A percentile compares a stretch with the other conserved stretches of the same genome.
phyloP scores from a whole-genome alignment of 1,284 basidiomycete species.

The Cryptococcus sp. region DNA sequence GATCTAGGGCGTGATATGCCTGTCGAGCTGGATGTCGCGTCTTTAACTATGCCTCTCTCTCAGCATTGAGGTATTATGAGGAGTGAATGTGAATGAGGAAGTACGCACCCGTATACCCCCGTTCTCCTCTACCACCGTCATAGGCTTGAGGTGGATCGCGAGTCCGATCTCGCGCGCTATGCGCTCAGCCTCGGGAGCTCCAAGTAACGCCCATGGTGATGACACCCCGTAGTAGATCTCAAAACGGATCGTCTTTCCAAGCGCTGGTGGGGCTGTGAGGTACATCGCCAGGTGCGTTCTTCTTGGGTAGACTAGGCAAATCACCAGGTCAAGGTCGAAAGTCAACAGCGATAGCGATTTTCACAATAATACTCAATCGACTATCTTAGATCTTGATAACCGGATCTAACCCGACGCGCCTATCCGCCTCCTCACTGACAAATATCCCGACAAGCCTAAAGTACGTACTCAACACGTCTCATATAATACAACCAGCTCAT shows the following conservation, averaged over 20 bases:
- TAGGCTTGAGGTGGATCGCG: constrained; percentile 30
- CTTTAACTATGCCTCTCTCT: constrained; percentile 14
- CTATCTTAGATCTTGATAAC: too few species aligned
- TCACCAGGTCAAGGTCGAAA: too few species aligned
- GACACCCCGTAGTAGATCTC: constrained; percentile 35
- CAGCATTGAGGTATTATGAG: neutral
- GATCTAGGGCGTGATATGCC: constrained; percentile 36
- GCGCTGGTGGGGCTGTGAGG: constrained; percentile 11
- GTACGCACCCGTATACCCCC: constrained; percentile 27
- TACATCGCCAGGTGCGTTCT: neutral
- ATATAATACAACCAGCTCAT: neutral
- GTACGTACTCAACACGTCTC: too few species aligned
- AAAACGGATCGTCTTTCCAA: constrained; percentile 17
- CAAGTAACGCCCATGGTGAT: constrained; percentile 33
- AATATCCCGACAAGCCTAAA: neutral
- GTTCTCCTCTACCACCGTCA: constrained; percentile 34
- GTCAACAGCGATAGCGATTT: too few species aligned
- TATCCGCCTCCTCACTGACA: too few species aligned
- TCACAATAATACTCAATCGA: too few species aligned
- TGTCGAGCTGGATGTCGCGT: constrained; percentile 26
- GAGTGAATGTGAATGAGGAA: neutral
- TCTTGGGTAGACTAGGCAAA: too few species aligned
- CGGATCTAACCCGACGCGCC: too few species aligned
- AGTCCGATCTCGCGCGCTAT: constrained; percentile 27
- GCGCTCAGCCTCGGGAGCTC: constrained; percentile 21